Evolutionary conservation across 805 yeast species (phyloP), one percentile per base, ranked within the genome.

Genomic region (Candida saitoana): DNA sequence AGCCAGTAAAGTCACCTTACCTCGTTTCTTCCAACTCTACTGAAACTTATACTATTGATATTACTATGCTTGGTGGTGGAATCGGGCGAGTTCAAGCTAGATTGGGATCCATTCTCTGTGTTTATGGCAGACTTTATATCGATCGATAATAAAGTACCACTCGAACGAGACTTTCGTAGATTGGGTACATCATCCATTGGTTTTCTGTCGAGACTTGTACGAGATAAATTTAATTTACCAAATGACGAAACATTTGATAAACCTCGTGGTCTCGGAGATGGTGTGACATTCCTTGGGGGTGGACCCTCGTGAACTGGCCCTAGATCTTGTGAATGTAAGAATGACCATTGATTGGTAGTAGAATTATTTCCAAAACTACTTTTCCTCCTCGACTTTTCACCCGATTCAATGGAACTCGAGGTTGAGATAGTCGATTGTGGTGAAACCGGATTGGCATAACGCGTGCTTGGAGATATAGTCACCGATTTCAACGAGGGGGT

Each of bases 401-500:
- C 6, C 4, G 37, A 34, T 5, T 39, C 33, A 3, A 31, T 31
- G n/a, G 44, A 36, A 4, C 51, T 43, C 9, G 36, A 18, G 5
- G 38, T 42, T 4, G 57, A 49, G 14, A 39, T 16, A 2, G 40
- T 34, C 15, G 57, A 55, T 24, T 47, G 52, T 12, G 59, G 59
- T 7, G 60, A 56, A 3, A 31, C 12, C 3, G 53, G 45, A 15
- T 32, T 41, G n/a, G 42, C 49, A 17, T 36, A 40, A 3, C 39
- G 43, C 17, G 29, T 25, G 15, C 34, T 31, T 7, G 72, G 73
- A 9, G 71, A 62, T 7, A 67, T 65, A 3, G 71, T 63, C 4
- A 69, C 55, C 3, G 69, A 60, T 40, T 67, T 67, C 31, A 69
- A 52, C 1, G 73, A 65, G 9, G 66, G 69, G 1, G 66, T 56